These are phyloP conservation scores for Saccharomycopsis vini DNA, from an alignment of 805 yeast species.

Conservation along the genomic window DNA sequence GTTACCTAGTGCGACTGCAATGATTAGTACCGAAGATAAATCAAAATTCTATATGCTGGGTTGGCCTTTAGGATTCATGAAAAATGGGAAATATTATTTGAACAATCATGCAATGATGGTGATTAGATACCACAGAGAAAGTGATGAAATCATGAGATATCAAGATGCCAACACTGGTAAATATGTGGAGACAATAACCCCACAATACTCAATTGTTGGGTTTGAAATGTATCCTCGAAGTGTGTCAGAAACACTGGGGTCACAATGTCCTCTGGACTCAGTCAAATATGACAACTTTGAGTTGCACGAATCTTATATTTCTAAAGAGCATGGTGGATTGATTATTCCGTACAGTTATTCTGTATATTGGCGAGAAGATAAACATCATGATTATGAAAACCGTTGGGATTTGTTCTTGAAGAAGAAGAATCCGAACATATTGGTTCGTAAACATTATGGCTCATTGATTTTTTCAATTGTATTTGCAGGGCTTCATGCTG, in stretches of 20 bases:
- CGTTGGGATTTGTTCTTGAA: slow-evolving; percentile 70
- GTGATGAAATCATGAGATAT: too few relatives aligned
- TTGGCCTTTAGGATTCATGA: slow-evolving; percentile 70
- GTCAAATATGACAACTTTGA: slow-evolving; percentile 47
- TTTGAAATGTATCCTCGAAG: slow-evolving; percentile 86
- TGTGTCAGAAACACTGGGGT: slow-evolving; percentile 47
- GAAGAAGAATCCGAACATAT: slow-evolving; percentile 42
- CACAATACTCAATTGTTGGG: slow-evolving; percentile 62
- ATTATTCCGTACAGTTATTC: slow-evolving; percentile 74
- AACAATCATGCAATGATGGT: slow-evolving; percentile 80
- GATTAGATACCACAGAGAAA: slow-evolving; percentile 54
- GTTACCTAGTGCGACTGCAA: slow-evolving; percentile 83
- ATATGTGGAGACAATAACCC: too few relatives aligned
- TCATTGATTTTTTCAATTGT: slow-evolving; percentile 66
- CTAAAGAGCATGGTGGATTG: not conserved
- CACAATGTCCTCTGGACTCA: slow-evolving; percentile 65
- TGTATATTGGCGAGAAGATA: slow-evolving; percentile 82
- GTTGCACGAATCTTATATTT: slow-evolving; percentile 32
- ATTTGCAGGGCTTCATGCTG: slow-evolving; percentile 49
- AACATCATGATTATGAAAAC: slow-evolving; percentile 49
- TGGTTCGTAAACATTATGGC: slow-evolving; percentile 81
- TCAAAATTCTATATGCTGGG: slow-evolving; percentile 77
- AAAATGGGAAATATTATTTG: slow-evolving; percentile 43
- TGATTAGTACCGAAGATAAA: slow-evolving; percentile 46
- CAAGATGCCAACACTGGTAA: too few relatives aligned